Base-by-base conservation (phyloP, 129 eudicot species). In the Lactuca sativa region DNA sequence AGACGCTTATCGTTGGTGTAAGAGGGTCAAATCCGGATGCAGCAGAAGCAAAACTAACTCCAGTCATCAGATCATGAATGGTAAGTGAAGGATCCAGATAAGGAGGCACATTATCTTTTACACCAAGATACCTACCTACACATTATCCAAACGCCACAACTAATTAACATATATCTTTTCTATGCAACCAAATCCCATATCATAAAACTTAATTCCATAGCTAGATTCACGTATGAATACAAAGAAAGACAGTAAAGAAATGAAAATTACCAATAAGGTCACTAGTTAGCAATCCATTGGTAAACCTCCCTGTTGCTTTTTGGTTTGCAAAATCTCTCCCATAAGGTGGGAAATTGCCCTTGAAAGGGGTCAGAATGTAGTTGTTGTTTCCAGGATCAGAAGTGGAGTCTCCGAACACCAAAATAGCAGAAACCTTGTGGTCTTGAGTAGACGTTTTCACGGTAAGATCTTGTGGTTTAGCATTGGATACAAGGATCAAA, bases 31-130 rank as follows among this genome's bases (percentile, higher is more conserved):
- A 86, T 40, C 97, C 97, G 7, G 95, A 82, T 70, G 84, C 91
- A 7, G 95, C 97, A 10, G 97, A 90, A 34, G 91, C 97, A 66
- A 90, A 90, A 66, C 97, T 90, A 70, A 90, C 97, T 5, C 97
- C 97, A 21, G 83, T 86, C 80, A 76, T 66, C 32, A 90, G 80
- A 64, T 90, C 97, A 59, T 82, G 79, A 48, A 67, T 72, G 48
- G 77, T 84, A 57, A 90, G 95, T 15, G 81, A 64, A 15, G 90
- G 86, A 75, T 90, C 90, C 83, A 90, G 68, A 74, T 90, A 90
- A 12, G 97, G 71, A 34, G 95, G 97, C 41, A 90, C 85, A 63
- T 70, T 68, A 16, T 84, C 88, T 76, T 90, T 90, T 11, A 90
- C 66, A 38, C 97, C 95, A 59, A 86, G 55, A 73, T 90, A 79